Base-by-base conservation (phyloP, 352 stramenopile genomes). In the Plasmopara muralis region DNA sequence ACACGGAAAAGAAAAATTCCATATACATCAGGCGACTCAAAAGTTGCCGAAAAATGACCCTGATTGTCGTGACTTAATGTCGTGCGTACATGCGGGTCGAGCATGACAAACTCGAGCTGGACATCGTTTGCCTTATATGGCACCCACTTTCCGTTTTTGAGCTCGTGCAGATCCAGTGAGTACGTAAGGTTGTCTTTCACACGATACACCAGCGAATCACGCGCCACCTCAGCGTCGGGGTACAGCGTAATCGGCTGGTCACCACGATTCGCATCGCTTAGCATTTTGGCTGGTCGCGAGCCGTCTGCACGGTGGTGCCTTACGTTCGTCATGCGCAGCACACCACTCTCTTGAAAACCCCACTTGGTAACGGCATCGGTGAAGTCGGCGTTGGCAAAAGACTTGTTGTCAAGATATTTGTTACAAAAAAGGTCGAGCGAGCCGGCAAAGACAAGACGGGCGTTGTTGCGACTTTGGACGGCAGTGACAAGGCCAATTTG, bases 21-120 rank as follows among this genome's bases (percentile, higher is more conserved):
- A 60, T 97, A 97, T n/a, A 75, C 74, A 60, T 97, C 91, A 2
- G 91, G 91, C 20, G 84, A 75, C 47, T 86, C 85, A 42, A 97
- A 96, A 7, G 81, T 93, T 43, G 87, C 82, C 4, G 62, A 68
- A 52, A 91, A 97, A 46, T 84, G 77, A 41, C 86, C 83, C 31
- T 80, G 71, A 52, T 62, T 60, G 64, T 89, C 60, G 60, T 89
- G 78, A 3, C 40, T 51, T 53, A 97, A 63, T 18, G 83, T 97
- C 55, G 85, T 96, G 51, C 89, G 75, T 48, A 97, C 81, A 61
- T 97, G 78, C 31, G 91, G 82, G 67, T 97, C 87, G 29, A 97
- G 76, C 91, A 97, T 97, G 39, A 97, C 88, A 50, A 97, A 97
- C 67, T 97, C 91, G 25, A 97, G 69, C 75, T 97, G 89, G 54